These are phyloP conservation scores for Pistacia vera DNA, from an alignment of 345 rosid genomes.

Conservation along the genomic window DNA sequence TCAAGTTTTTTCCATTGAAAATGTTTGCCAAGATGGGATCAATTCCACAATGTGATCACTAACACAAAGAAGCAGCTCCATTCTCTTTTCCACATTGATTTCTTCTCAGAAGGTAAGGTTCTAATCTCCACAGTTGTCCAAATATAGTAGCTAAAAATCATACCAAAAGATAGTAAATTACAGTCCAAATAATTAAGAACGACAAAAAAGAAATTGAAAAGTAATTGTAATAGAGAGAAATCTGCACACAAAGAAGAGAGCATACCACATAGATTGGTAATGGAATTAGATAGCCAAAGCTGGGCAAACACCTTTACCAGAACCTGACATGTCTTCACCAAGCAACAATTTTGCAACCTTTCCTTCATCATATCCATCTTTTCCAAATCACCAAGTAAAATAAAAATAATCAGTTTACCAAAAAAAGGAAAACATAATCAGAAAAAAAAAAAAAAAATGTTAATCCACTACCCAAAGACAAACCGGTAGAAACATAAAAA, in stretches of 20 bases:
- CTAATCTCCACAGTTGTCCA: conserved; percentile 96
- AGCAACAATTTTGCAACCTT: conserved; percentile 88
- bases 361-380: conserved; percentile 95
- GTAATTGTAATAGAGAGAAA: background rate
- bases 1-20: conserved; percentile 90
- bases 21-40: conserved; percentile 88
- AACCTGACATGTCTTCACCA: conserved; percentile 99
- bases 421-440: background rate
- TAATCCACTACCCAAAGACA: conserved; percentile 4
- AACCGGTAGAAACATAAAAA: background rate
- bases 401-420: background rate
- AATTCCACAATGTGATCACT: conserved; percentile 92
- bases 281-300: conserved; percentile 93
- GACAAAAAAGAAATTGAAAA: background rate
- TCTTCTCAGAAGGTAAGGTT: conserved; percentile 70
- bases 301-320: conserved; percentile 89
- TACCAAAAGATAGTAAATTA: background rate
- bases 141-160: conserved; percentile 67
- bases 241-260: background rate
- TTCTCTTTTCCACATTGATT: conserved; percentile 94
- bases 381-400: conserved; percentile 3
- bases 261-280: conserved; percentile 92
- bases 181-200: background rate
- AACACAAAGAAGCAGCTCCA: conserved; percentile 85
- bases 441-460: too few species aligned